These are phyloP conservation scores for Cudoniella acicularis DNA, from an alignment of 495 filamentous ascomycete species.

Conservation along the genomic window DNA sequence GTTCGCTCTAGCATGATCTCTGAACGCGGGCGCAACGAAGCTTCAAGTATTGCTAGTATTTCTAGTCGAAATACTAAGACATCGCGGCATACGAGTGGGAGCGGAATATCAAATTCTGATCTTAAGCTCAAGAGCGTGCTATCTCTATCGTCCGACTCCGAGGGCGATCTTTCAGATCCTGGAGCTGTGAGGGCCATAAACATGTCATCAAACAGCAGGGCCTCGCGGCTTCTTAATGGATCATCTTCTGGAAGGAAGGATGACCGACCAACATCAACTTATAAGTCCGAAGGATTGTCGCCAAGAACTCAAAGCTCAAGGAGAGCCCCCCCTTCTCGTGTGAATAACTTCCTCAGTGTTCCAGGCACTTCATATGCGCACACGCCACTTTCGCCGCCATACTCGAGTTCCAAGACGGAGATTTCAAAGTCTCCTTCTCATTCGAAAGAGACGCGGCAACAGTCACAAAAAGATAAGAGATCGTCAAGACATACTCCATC, in stretches of 20 bases:
- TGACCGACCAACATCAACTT: not conserved
- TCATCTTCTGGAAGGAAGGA: not conserved
- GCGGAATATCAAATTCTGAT: constrained; percentile 21
- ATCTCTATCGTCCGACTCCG: constrained; percentile 26
- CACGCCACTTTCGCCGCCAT: constrained; percentile 9
- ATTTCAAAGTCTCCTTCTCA: not conserved
- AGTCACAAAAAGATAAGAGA: not conserved
- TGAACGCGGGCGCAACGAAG: constrained; percentile 15
- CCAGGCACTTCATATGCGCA: constrained; percentile 1
- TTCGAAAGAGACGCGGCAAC: constrained; percentile 1
- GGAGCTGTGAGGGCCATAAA: not conserved
- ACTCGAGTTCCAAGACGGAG: not conserved
- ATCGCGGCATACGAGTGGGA: constrained; percentile 21
- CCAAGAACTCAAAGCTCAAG: not conserved
- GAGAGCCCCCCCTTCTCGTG: constrained; percentile 1
- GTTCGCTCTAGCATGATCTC: constrained; percentile 13
- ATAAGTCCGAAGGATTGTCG: not conserved
- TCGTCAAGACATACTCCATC: constrained; percentile 6
- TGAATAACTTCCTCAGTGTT: constrained; percentile 15
- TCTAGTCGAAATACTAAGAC: constrained; percentile 26
- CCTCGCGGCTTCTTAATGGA: constrained; percentile 6
- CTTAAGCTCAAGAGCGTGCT: constrained; percentile 25
- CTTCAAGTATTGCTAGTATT: constrained; percentile 20
- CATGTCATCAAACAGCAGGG: not conserved
- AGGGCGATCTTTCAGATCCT: constrained; percentile 9